Evolutionary conservation across 2,329 filamentous ascomycete species (phyloP).

Genomic region (Nemania sp.): DNA sequence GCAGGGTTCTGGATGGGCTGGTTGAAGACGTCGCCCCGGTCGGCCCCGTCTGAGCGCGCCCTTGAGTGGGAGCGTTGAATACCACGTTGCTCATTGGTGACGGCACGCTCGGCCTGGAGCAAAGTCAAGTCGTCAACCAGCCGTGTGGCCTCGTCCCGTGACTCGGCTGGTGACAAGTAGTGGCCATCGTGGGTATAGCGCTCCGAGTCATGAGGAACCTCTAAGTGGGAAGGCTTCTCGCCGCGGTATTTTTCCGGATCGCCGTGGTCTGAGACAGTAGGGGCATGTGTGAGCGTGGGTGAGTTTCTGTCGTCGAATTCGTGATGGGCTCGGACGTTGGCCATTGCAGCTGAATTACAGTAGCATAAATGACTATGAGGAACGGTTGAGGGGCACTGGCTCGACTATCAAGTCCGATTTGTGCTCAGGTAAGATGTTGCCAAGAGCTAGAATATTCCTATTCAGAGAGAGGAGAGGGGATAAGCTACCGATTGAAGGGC

Average conservation of each 20-base stretch:
- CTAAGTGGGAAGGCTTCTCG: constrained; percentile 29
- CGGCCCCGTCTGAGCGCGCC: constrained; percentile 28
- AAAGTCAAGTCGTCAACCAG: constrained; percentile 40
- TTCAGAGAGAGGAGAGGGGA: neutral
- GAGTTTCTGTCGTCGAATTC: constrained; percentile 34
- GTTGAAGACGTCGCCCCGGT: constrained; percentile 41
- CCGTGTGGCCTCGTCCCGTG: constrained; percentile 36
- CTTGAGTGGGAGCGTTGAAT: constrained; percentile 34
- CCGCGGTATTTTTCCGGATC: constrained; percentile 22
- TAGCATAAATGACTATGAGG: constrained; percentile 5
- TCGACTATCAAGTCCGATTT: neutral
- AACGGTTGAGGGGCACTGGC: neutral
- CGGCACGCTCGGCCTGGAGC: constrained; percentile 40
- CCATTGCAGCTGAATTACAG: constrained; percentile 9
- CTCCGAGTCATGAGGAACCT: constrained; percentile 28
- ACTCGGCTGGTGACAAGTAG: constrained; percentile 33
- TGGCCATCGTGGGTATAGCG: constrained; percentile 21
- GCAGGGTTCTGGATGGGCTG: constrained; percentile 29
- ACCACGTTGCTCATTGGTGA: constrained; percentile 35
- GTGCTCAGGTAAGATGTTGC: neutral
- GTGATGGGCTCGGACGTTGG: neutral
- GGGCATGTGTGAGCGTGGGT: constrained; percentile 13
- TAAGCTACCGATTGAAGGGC: too few species aligned
- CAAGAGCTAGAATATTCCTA: neutral
- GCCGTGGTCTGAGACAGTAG: constrained; percentile 3